phyloP scores from a whole-genome alignment of 257 asterid species.

The Forsythia suspensa region DNA sequence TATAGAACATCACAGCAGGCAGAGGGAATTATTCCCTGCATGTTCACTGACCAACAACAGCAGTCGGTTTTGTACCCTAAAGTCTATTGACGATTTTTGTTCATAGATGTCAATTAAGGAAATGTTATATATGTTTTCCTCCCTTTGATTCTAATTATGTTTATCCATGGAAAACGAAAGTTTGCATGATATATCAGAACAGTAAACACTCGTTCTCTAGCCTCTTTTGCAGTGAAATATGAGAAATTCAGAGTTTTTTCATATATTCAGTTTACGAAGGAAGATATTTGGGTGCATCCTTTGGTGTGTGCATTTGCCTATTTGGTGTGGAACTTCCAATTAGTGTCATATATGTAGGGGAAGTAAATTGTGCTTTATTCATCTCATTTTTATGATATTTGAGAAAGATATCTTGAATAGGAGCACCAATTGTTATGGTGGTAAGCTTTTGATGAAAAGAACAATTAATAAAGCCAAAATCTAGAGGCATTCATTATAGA shows the following conservation, averaged over 20 bases:
- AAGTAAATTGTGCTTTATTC: background rate
- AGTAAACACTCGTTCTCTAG: background rate
- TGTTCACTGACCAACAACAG: conserved; percentile 1
- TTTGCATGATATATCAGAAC: background rate
- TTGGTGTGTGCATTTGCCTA: background rate
- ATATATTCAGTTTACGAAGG: background rate
- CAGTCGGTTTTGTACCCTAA: conserved; percentile 32
- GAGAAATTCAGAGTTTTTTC: background rate
- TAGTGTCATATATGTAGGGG: background rate
- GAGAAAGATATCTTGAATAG: background rate
- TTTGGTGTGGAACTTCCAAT: too few relatives aligned
- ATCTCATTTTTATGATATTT: background rate
- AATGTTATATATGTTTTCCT: background rate
- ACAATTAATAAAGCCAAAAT: background rate
- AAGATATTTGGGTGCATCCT: background rate
- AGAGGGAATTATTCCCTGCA: background rate
- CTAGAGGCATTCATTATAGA: background rate
- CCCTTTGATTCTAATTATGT: background rate
- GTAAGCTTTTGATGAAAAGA: background rate
- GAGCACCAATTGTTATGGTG: background rate
- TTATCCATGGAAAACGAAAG: background rate
- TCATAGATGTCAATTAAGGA: conserved; percentile 19
- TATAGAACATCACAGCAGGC: background rate
- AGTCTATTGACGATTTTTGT: conserved; percentile 24
- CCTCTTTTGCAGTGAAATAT: background rate